phyloP scores from a whole-genome alignment of 106 monocot species.

The Alisma plantagoaquatica region DNA sequence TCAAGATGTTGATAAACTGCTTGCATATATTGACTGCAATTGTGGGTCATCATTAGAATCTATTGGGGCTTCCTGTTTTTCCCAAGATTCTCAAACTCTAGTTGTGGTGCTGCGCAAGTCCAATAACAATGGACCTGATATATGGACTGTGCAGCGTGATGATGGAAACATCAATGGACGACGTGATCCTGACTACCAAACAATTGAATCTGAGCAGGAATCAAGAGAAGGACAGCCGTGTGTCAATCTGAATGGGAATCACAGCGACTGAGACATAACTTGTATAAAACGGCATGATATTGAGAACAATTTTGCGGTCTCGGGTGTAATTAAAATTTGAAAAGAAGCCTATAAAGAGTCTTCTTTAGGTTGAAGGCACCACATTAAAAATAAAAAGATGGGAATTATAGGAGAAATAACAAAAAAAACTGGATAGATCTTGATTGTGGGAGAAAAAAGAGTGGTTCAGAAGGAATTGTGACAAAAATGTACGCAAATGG shows the following conservation, averaged over 20 bases:
- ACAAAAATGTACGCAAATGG: constrained; percentile 12
- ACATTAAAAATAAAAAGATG: constrained; percentile 16
- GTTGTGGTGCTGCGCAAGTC: not conserved
- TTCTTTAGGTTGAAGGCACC: not conserved
- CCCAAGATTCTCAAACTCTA: too few species aligned
- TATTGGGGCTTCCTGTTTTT: too few species aligned
- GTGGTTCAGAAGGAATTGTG: constrained; percentile 3
- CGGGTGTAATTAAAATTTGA: too few species aligned
- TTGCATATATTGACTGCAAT: constrained; percentile 48
- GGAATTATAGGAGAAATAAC: constrained; percentile 19
- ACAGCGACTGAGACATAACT: too few species aligned
- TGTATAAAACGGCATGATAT: too few species aligned
- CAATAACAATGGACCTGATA: too few species aligned
- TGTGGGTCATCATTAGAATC: not conserved
- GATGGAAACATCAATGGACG: not conserved
- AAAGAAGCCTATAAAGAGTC: not conserved
- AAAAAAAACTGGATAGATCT: too few species aligned
- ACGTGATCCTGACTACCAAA: not conserved
- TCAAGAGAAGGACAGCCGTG: too few species aligned
- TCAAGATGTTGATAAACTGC: constrained; percentile 60
- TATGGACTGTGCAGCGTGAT: too few species aligned
- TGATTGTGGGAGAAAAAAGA: too few species aligned
- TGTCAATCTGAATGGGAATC: too few species aligned
- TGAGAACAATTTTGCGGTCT: too few species aligned
- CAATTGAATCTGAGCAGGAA: not conserved